A percentile compares a stretch with the other conserved stretches of the same genome.
Evolutionary conservation across 371 early-diverging fungal genomes (phyloP).

Genomic region (Parasitella parasitica): DNA sequence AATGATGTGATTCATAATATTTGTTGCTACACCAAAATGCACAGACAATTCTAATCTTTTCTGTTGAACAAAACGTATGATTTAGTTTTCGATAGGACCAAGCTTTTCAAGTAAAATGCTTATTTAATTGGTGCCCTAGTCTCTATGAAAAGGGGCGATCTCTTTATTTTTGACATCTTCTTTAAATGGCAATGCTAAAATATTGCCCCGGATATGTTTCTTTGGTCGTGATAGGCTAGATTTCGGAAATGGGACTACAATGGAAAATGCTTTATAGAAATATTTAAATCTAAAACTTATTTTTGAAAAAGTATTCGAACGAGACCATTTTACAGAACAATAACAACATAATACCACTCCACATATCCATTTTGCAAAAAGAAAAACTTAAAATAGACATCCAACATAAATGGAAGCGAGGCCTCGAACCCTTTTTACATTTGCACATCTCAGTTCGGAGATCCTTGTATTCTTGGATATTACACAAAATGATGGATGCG

Average conservation of each 20-base stretch:
- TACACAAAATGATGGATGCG: background rate
- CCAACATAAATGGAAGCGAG: background rate
- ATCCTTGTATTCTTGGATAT: background rate
- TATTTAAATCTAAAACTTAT: background rate
- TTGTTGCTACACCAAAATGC: background rate
- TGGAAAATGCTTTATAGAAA: background rate
- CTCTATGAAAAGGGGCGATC: background rate
- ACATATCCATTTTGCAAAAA: background rate
- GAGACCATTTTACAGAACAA: background rate
- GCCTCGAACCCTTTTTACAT: background rate
- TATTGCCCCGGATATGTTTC: background rate
- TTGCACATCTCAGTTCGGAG: background rate
- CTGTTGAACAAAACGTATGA: background rate
- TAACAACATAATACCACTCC: background rate
- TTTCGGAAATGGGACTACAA: background rate
- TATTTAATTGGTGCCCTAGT: background rate
- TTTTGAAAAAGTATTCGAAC: background rate
- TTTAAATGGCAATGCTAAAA: background rate
- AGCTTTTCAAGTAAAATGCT: background rate
- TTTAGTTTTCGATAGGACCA: no score
- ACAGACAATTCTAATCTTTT: background rate
- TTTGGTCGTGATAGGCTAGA: background rate
- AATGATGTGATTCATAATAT: background rate
- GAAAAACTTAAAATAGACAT: background rate
- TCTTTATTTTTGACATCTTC: slow-evolving; percentile 1